These are phyloP conservation scores for Fusarium fujikuroi DNA, from an alignment of 2,329 filamentous ascomycete species.

Conservation along the genomic window DNA sequence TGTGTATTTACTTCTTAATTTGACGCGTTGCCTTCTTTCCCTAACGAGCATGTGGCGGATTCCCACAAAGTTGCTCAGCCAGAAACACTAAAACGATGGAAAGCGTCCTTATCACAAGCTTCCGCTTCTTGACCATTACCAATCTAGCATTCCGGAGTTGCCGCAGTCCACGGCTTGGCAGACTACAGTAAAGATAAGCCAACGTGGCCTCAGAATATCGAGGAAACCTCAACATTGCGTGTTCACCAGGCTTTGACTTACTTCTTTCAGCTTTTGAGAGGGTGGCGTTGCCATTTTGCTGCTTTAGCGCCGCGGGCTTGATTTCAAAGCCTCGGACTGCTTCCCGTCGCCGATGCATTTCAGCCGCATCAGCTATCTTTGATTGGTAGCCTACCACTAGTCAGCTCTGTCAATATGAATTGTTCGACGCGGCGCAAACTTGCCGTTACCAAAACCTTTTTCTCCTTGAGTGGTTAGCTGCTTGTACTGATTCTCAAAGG, in stretches of 20 bases:
- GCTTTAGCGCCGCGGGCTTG: background rate
- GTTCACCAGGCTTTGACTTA: background rate
- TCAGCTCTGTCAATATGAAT: fast-evolving
- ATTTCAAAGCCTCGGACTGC: background rate
- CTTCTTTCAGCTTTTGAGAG: background rate
- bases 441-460: fast-evolving
- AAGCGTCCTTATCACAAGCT: fast-evolving
- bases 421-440: fast-evolving
- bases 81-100: fast-evolving
- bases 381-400: background rate
- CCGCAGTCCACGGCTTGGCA: background rate
- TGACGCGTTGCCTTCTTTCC: background rate
- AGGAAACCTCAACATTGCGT: fast-evolving
- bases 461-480: background rate
- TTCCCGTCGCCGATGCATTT: background rate
- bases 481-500: background rate
- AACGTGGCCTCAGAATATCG: fast-evolving
- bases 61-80: fast-evolving
- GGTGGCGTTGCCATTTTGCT: fast-evolving
- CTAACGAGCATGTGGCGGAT: fast-evolving
- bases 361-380: background rate
- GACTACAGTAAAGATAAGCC: background rate
- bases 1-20: fast-evolving
- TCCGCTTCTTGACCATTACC: background rate
- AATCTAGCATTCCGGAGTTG: background rate